Conservation (phyloP, 2,329 filamentous ascomycete genomes). For the Scortechinia acanthostroma region DNA sequence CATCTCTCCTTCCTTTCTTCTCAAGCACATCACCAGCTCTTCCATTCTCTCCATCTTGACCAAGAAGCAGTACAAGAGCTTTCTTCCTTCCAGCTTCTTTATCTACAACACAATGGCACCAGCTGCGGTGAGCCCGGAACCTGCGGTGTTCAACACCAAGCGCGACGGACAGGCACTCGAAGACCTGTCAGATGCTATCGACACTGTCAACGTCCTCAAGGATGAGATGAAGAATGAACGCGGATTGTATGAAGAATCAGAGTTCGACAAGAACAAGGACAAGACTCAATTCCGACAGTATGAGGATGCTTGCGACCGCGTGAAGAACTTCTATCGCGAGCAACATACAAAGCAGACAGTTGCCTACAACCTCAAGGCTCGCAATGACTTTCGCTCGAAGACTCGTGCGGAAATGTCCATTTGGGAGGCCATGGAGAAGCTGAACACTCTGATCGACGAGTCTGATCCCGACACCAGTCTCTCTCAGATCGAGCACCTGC, state of each 20-base stretch:
- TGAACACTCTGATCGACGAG: slow-evolving; percentile 85
- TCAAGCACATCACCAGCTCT: no score
- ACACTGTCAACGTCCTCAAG: slow-evolving; percentile 46
- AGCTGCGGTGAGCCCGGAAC: slow-evolving; percentile 5
- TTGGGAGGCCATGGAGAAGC: slow-evolving; percentile 88
- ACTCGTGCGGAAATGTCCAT: slow-evolving; percentile 67
- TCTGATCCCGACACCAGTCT: slow-evolving; percentile 84
- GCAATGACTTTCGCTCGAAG: slow-evolving; percentile 63
- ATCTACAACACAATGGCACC: slow-evolving; percentile 15
- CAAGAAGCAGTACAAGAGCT: not conserved
- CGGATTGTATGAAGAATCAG: slow-evolving; percentile 28
- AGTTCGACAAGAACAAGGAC: slow-evolving; percentile 71
- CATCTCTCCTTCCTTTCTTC: not conserved
- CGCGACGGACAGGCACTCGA: slow-evolving; percentile 29
- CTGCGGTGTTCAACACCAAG: slow-evolving; percentile 14
- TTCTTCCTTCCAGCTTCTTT: not conserved
- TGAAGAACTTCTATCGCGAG: slow-evolving; percentile 79
- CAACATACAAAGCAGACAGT: slow-evolving; percentile 69
- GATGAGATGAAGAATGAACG: slow-evolving; percentile 16
- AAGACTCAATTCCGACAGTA: slow-evolving; percentile 78
- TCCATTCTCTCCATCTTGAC: not conserved
- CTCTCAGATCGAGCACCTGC: slow-evolving; percentile 80
- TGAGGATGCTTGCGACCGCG: slow-evolving; percentile 73
- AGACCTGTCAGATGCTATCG: slow-evolving; percentile 34
- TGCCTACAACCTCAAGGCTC: slow-evolving; percentile 76